Conservation (phyloP, 768 basidiomycete species). For the Xanthoconium purpureum region DNA sequence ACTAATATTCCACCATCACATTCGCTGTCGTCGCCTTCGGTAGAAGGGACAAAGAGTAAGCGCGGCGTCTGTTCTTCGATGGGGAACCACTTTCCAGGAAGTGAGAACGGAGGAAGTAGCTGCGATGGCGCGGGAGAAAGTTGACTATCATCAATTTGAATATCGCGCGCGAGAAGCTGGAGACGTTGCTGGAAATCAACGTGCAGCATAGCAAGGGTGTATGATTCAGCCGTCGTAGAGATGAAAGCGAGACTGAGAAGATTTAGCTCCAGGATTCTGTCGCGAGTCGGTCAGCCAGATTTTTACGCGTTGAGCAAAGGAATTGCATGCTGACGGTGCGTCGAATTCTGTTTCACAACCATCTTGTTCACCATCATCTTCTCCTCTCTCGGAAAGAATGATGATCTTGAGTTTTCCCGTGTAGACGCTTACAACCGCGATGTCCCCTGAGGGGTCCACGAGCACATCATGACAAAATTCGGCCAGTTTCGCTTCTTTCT, state of each 20-base stretch:
- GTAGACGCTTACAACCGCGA: conserved; percentile 66
- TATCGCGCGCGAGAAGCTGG: conserved; percentile 61
- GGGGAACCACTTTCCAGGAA: conserved; percentile 47
- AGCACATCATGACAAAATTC: conserved; percentile 72
- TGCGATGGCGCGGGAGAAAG: conserved; percentile 50
- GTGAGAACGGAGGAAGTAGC: conserved; percentile 49
- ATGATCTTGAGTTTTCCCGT: conserved; percentile 68
- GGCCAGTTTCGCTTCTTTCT: conserved; percentile 54
- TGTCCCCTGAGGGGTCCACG: conserved; percentile 58
- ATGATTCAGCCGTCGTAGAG: conserved; percentile 36
- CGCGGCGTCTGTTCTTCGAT: conserved; percentile 38
- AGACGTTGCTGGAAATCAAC: conserved; percentile 58
- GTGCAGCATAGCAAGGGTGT: conserved; percentile 64
- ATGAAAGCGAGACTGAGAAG: conserved; percentile 68
- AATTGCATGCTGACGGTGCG: conserved; percentile 48
- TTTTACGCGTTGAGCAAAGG: background rate
- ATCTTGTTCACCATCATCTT: conserved; percentile 16
- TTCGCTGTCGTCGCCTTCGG: conserved; percentile 24
- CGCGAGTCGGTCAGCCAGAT: conserved; percentile 3
- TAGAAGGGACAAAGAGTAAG: conserved; percentile 37
- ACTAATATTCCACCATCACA: conserved; percentile 69
- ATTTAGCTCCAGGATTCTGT: conserved; percentile 64
- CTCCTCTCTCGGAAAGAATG: conserved; percentile 43
- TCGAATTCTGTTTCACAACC: conserved; percentile 57
- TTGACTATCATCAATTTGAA: conserved; percentile 42